A percentile compares a stretch with the other conserved stretches of the same genome.
phyloP scores from a whole-genome alignment of 805 yeast genomes.

The Priceomyces melissophilus region DNA sequence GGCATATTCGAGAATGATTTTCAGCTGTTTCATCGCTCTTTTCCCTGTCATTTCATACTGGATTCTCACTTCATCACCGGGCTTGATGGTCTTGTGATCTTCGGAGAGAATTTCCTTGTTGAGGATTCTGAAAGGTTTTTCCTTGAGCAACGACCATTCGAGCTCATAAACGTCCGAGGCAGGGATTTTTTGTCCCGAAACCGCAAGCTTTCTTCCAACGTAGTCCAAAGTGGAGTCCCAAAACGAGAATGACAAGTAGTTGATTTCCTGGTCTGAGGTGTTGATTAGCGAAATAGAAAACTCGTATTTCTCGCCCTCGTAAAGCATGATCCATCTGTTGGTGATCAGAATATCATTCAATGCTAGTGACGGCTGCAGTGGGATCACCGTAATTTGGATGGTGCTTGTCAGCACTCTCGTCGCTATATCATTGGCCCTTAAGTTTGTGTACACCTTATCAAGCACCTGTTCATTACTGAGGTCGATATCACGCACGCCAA shows the following conservation, averaged over 20 bases:
- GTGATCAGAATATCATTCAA: slow-evolving; percentile 50
- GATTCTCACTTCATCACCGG: slow-evolving; percentile 41
- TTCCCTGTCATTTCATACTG: slow-evolving; percentile 66
- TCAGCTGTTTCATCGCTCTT: slow-evolving; percentile 66
- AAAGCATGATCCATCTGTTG: slow-evolving; percentile 67
- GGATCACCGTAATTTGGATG: slow-evolving; percentile 30
- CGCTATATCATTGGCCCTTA: slow-evolving; percentile 20
- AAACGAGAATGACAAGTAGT: slow-evolving; percentile 57
- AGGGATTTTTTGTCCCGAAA: slow-evolving; percentile 36
- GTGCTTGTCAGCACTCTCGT: slow-evolving; percentile 15
- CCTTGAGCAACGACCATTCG: slow-evolving; percentile 62
- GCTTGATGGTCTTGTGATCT: slow-evolving; percentile 35
- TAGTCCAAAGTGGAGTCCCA: slow-evolving; percentile 73
- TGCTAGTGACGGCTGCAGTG: slow-evolving; percentile 60
- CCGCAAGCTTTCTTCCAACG: slow-evolving; percentile 51
- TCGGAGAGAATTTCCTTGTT: slow-evolving; percentile 41
- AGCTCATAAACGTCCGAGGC: slow-evolving; percentile 69
- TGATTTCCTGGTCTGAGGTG: slow-evolving; percentile 53
- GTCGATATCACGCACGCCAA: slow-evolving; percentile 4
- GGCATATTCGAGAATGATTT: slow-evolving; percentile 62
- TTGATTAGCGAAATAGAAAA: slow-evolving; percentile 56
- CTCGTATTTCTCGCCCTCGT: slow-evolving; percentile 68
- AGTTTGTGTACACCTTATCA: slow-evolving; percentile 17
- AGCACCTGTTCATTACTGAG: slow-evolving; percentile 7
- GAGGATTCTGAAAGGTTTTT: slow-evolving; percentile 53